phyloP scores from a whole-genome alignment of 1,284 basidiomycete genomes.

The Ceraceosorus guamensis region DNA sequence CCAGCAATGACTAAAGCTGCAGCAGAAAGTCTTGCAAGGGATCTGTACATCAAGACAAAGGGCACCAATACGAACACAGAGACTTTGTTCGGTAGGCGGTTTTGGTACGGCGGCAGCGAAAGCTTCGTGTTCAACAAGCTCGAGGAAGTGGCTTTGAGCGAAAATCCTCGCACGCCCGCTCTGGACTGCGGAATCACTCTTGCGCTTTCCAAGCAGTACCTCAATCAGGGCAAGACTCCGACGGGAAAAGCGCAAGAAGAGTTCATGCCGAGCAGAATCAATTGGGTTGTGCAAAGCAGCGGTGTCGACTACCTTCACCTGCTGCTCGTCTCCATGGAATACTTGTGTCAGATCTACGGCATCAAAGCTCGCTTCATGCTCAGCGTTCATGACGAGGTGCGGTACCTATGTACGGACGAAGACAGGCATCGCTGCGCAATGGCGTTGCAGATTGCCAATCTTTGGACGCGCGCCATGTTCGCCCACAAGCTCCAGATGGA shows the following conservation, averaged over 20 bases:
- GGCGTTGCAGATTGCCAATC: conserved; percentile 90
- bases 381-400: conserved; percentile 93
- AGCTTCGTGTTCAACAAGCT: conserved; percentile 99
- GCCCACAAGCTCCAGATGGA: conserved; percentile 90
- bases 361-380: conserved; percentile 90
- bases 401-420: conserved; percentile 81
- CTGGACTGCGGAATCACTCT: conserved; percentile 89
- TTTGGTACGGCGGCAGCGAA: conserved; percentile 97
- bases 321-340: conserved; percentile 88
- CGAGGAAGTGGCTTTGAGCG: conserved; percentile 84
- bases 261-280: conserved; percentile 93
- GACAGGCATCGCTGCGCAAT: conserved; percentile 81
- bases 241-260: conserved; percentile 58
- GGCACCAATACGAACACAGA: conserved; percentile 54
- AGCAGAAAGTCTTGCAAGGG: conserved; percentile 73
- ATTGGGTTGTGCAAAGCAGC: conserved; percentile 98
- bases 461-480: conserved; percentile 91
- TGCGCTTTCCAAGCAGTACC: conserved; percentile 79
- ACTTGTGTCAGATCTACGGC: conserved; percentile 71
- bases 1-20: conserved; percentile 68
- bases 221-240: conserved; percentile 53
- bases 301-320: conserved; percentile 97
- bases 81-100: conserved; percentile 56
- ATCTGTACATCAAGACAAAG: conserved; percentile 87
- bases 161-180: conserved; percentile 81